phyloP scores from a whole-genome alignment of 1,284 basidiomycete species.

The Trametes pubescens region DNA sequence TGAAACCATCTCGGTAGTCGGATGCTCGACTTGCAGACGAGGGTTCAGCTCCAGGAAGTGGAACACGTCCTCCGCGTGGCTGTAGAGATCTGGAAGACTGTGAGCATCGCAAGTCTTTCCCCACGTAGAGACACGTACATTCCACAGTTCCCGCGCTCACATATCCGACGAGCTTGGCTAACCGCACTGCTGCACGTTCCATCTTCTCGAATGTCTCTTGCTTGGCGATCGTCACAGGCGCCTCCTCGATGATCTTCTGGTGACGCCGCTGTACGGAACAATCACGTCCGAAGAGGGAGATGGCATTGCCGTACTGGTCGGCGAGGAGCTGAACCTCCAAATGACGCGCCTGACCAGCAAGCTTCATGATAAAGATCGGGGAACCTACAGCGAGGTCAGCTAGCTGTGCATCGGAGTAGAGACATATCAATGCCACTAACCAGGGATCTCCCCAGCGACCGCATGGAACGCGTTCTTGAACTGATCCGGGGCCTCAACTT shows the following conservation, averaged over 20 bases:
- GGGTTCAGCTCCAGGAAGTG: constrained; percentile 99
- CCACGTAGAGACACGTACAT: constrained; percentile 58
- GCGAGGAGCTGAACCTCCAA: constrained; percentile 98
- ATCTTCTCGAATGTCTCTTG: constrained; percentile 93
- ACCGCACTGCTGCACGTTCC: constrained; percentile 97
- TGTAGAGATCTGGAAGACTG: constrained; percentile 83
- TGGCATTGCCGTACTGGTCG: constrained; percentile 99
- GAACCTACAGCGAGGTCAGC: constrained; percentile 69
- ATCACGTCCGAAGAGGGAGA: constrained; percentile 98
- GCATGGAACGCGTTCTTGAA: constrained; percentile 97
- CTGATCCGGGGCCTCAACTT: constrained; percentile 84
- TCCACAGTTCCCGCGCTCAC: constrained; percentile 99
- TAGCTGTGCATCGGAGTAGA: constrained; percentile 15
- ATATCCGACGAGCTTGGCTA: constrained; percentile 98
- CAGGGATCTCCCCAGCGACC: constrained; percentile 96
- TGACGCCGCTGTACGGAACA: constrained; percentile 99
- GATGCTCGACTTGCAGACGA: constrained; percentile 99
- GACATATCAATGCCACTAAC: constrained; percentile 50
- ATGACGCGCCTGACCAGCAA: constrained; percentile 96
- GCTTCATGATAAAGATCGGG: constrained; percentile 99
- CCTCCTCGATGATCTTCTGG: constrained; percentile 99
- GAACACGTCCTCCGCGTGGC: constrained; percentile 92
- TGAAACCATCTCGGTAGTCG: constrained; percentile 99
- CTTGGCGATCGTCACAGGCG: constrained; percentile 97
- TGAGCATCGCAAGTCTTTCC: constrained; percentile 5